Evolutionary conservation across 768 basidiomycete genomes (phyloP), one percentile per base, ranked within the genome.

Genomic region (Guyanaporus albipodus): DNA sequence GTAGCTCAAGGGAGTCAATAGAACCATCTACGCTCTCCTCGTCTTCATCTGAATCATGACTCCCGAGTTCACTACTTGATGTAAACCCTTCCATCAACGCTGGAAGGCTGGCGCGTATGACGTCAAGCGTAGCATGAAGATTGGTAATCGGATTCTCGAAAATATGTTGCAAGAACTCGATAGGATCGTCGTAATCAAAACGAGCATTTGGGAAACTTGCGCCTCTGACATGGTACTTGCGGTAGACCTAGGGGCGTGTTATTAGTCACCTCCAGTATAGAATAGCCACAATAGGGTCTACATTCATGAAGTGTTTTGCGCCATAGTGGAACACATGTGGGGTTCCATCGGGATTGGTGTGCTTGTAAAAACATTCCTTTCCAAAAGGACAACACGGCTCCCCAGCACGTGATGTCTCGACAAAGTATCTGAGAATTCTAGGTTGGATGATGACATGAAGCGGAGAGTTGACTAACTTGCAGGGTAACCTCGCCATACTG

Each of bases 351-450:
- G 69, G 66, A 21, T 83, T 82, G 39, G 68, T 54, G 58, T 91
- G 88, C 55, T 79, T 75, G 59, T 89, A 91, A 62, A 91, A 88
- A 60, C 88, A 91, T 48, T 91, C 88, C 38, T 72, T 71, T 34
- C 88, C 88, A 54, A 87, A 91, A 1, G 86, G 88, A 64, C 88
- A 91, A 43, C 76, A 75, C 1, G 82, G 81, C 38, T 68, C 71
- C 14, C 57, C 56, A 36, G 66, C 63, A 8, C 63, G 61, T 31
- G 69, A 68, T 4, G 85, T 81, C 34, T 70, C 61, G 48, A 76
- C 68, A 62, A 89, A 89, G 57, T 87, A 81, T 42, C 85, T 87
- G 27, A 8, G 28, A 19, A 12, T 35, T 37, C 35, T 21, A 24
- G 19, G 21, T 57, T 19, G 24, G 33, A 48, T 11, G 12, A 29